Evolutionary conservation across 139 green algal species (phyloP).

Genomic region (Mesostigma viride): DNA sequence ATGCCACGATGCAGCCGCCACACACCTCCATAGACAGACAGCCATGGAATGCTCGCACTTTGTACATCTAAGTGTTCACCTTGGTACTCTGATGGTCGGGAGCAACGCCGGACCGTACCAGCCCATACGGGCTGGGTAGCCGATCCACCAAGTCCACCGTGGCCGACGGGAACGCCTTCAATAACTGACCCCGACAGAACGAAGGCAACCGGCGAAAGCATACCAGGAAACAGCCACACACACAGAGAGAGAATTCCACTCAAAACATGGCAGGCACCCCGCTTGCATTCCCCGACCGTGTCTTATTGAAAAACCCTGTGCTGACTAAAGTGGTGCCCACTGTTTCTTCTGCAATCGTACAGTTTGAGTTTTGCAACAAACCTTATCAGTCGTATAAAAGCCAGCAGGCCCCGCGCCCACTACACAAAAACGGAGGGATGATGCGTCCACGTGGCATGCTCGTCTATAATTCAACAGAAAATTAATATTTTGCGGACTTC

Average conservation of each 20-base stretch:
- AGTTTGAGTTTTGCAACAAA: not conserved
- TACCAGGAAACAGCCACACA: not conserved
- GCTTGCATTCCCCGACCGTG: not conserved
- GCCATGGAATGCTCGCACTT: no score
- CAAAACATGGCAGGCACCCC: not conserved
- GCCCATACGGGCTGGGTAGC: conserved; percentile 81
- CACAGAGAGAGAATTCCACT: not conserved
- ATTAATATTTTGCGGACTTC: no score
- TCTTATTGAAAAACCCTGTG: not conserved
- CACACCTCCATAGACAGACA: no score
- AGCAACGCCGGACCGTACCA: conserved; percentile 80
- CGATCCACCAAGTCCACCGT: conserved; percentile 54
- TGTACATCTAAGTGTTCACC: no score
- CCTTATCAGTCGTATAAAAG: conserved; percentile 22
- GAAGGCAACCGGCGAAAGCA: not conserved
- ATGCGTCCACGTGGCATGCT: no score
- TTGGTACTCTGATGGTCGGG: conserved; percentile 93
- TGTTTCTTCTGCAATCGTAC: not conserved
- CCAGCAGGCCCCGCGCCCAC: conserved; percentile 26
- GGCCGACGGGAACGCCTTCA: conserved; percentile 16
- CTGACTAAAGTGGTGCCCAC: not conserved
- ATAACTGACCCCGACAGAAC: not conserved
- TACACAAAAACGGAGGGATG: conserved; percentile 20
- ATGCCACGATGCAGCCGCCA: no score
- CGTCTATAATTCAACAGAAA: no score